These are phyloP conservation scores for Chlamydomonas reinhardtii DNA, from an alignment of 163 green algal genomes.

Conservation along the genomic window DNA sequence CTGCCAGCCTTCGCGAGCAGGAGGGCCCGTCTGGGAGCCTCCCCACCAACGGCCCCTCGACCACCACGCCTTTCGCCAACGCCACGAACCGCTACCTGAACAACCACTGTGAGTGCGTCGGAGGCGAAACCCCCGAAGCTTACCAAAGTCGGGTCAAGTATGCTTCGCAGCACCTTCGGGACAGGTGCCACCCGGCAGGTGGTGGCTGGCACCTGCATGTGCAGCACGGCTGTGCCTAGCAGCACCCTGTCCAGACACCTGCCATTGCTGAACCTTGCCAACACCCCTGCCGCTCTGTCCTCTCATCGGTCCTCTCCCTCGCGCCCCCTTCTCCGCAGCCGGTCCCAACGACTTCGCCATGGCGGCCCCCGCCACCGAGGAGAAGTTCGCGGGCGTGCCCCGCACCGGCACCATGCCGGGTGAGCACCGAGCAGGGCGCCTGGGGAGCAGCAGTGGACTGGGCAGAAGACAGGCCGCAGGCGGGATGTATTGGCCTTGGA, in stretches of 20 bases:
- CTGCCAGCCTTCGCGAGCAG: neutral
- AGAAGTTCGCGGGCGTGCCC: neutral
- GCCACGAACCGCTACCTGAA: conserved; percentile 35
- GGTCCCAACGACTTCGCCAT: conserved; percentile 13
- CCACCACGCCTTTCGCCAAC: conserved; percentile 34
- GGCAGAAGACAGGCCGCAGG: no score
- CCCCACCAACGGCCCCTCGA: neutral
- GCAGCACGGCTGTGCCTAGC: no score
- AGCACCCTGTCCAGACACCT: no score
- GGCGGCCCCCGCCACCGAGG: neutral
- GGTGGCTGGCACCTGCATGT: no score
- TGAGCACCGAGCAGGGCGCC: neutral
- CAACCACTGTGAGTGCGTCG: conserved; percentile 21
- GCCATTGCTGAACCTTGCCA: no score
- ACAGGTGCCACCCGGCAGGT: no score
- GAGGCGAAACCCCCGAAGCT: neutral
- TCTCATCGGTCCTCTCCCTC: neutral
- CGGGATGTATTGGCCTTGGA: no score
- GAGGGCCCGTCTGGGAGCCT: neutral
- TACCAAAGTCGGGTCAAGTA: neutral
- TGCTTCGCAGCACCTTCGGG: no score
- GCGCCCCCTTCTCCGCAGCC: neutral
- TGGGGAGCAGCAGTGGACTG: no score
- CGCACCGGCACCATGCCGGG: conserved; percentile 25
- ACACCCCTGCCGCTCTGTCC: no score